These are phyloP conservation scores for Suhomyces chickasaworum DNA, from an alignment of 1,139 yeast species.

Conservation along the genomic window DNA sequence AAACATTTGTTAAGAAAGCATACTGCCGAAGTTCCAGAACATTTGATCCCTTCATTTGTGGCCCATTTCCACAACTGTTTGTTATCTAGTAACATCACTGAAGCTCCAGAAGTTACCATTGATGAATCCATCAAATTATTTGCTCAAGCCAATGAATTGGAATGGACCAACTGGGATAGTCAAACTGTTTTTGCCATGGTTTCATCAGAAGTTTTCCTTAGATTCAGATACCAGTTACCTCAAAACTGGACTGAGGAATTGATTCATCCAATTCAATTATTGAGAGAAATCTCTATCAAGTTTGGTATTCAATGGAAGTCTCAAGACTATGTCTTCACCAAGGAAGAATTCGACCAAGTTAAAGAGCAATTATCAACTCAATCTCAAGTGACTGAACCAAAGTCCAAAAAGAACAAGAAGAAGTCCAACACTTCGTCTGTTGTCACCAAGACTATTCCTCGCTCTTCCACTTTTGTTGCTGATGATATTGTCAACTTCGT, in stretches of 20 bases:
- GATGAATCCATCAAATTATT: conserved; percentile 47
- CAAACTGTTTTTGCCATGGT: conserved; percentile 47
- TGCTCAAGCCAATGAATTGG: conserved; percentile 44
- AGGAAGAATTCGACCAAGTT: conserved; percentile 44
- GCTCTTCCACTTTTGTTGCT: conserved; percentile 50
- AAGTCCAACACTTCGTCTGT: conserved; percentile 24
- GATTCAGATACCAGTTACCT: conserved; percentile 65
- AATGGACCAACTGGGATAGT: conserved; percentile 49
- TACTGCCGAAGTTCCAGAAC: conserved; percentile 51
- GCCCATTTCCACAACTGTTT: conserved; percentile 76
- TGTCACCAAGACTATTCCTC: conserved; percentile 25
- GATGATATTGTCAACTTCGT: conserved; percentile 68
- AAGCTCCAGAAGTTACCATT: conserved; percentile 44
- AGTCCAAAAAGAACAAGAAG: conserved; percentile 33
- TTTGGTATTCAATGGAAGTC: conserved; percentile 86
- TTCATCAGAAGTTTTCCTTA: conserved; percentile 50
- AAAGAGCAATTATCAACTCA: conserved; percentile 22
- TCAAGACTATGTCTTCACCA: conserved; percentile 52
- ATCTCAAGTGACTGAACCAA: conserved; percentile 19
- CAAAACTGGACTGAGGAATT: conserved; percentile 44
- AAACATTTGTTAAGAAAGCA: conserved; percentile 70
- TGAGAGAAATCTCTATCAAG: conserved; percentile 74
- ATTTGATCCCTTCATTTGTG: conserved; percentile 59
- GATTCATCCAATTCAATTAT: conserved; percentile 47
- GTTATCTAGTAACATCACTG: conserved; percentile 52